Evolutionary conservation across 768 basidiomycete genomes (phyloP).

Genomic region (Pleurotus eryngii): DNA sequence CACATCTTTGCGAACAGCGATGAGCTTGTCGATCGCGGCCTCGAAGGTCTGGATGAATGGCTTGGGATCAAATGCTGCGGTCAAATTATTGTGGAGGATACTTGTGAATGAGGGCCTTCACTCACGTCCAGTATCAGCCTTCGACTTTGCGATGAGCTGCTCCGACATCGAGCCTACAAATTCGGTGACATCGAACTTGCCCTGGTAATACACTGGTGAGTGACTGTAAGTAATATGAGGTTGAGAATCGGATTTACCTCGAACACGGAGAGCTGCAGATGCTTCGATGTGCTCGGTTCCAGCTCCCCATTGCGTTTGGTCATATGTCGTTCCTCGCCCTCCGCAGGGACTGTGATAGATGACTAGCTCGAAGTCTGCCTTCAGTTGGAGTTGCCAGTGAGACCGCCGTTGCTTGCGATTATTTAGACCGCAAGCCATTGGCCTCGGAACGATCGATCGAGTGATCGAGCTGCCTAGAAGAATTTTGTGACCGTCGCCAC

Average conservation of each 20-base stretch:
- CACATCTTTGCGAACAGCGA: constrained; percentile 85
- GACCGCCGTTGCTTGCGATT: neutral
- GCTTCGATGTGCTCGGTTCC: neutral
- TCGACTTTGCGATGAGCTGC: constrained; percentile 83
- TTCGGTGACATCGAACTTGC: constrained; percentile 89
- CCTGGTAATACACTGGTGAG: too few relatives aligned
- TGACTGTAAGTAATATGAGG: too few relatives aligned
- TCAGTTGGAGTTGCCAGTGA: too few relatives aligned
- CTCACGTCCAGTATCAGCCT: constrained; percentile 75
- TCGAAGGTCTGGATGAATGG: constrained; percentile 94
- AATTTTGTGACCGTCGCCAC: too few relatives aligned
- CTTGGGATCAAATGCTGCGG: constrained; percentile 85
- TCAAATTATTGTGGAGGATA: neutral
- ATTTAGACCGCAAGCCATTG: neutral
- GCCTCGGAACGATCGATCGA: neutral
- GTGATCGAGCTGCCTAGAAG: neutral
- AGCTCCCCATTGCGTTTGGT: neutral
- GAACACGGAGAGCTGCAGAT: constrained; percentile 40
- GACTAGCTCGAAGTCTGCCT: too few relatives aligned
- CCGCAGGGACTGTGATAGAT: too few relatives aligned
- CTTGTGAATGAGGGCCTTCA: constrained; percentile 7
- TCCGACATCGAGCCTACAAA: constrained; percentile 85
- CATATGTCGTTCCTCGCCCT: neutral
- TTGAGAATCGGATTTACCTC: too few relatives aligned
- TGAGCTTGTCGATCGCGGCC: constrained; percentile 82